Evolutionary conservation across 2,329 filamentous ascomycete species (phyloP), one percentile per base, ranked within the genome.

Genomic region (Tympanopsis confertula): DNA sequence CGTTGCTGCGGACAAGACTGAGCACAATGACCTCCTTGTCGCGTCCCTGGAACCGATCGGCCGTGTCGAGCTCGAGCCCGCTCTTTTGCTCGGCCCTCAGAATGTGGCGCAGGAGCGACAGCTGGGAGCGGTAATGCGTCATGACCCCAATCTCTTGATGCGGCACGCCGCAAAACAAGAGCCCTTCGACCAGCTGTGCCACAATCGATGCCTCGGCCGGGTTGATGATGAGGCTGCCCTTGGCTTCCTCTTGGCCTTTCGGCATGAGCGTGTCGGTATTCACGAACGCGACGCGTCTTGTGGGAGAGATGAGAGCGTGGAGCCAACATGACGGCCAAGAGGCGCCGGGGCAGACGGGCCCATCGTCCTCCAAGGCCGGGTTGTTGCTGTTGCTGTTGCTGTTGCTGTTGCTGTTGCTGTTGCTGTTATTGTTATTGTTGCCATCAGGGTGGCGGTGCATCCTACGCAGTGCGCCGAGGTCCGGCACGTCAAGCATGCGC

Each of bases 11-110:
- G 13, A 96, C 91, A 20, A 94, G 79, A 39, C 78, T 86, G 5
- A 98, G 71, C 13, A 98, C 75, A 1, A 96, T 74, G 3, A 94
- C 80, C 52, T 94, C 87, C 55, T 98, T 98, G 60, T 98, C 91
- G 7, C 91, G 76, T 5, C 91, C 91, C 56, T 98, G 91, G 58
- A 94, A 98, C 33, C 89, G 86, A 59, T 98, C 91, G 3, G 91
- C 88, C 0, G 91, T 96, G 58, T 98, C 87, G 71, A 96, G 87
- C 59, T 98, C 91, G 2, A 98, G 78, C 2, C 74, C 72, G 0
- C 66, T 61, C 22, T 40, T 47, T 1, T 67, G 61, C 47, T 68
- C 59, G 30, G 62, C 65, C 20, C 75, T 74, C 22, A 94, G 72
- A 10, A 69, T 69, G 42, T 88, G 76, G 45, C 85, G 84, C 1